Evolutionary conservation across 495 filamentous ascomycete species (phyloP), one percentile per base, ranked within the genome.

Genomic region (Ramalina peruviana): DNA sequence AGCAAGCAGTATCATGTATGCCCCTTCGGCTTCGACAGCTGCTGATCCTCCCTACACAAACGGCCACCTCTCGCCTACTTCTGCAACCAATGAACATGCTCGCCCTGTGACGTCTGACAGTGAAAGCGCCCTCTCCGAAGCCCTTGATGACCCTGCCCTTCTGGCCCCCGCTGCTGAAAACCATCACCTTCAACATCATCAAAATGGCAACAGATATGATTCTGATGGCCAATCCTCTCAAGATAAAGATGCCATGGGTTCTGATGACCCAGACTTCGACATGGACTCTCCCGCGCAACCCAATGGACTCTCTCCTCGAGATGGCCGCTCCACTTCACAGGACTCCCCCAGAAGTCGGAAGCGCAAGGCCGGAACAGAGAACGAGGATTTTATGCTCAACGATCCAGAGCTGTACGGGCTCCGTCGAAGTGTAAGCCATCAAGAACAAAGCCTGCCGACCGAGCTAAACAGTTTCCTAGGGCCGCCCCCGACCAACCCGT

Each of bases 391-490:
- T 57, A 95, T 95, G 55, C 72, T 79, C 54, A 81, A 87, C 60
- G 88, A 98, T 62, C 92, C 92, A n/a, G 92, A 96, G 61, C 70
- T 98, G 17, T 98, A 96, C 67, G 92, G 90, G 16, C 71, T 99
- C 44, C 77, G 92, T 53, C 76, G 92, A 61, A 98, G 92, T 69
- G 88, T 88, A 80, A 49, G 82, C 62, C 50, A 19, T 54, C 52
- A 21, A n/a, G 25, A 15, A 17, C 7, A 15, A 33, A 33, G 40
- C 6, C 6, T 48, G 33, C 6, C 46, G 46, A 40, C 44, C 50
- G 45, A 68, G 65, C 71, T 63, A 50, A 57, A 26, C 50, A 21
- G 26, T 11, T n/a, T 30, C 41, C 42, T 47, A 72, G 68, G 66
- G 72, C 58, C 75, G 80, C 54, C 74, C 78, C 40, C 72, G 75